Conservation (phyloP, 257 asterid genomes). For the Jacaranda copaia region DNA sequence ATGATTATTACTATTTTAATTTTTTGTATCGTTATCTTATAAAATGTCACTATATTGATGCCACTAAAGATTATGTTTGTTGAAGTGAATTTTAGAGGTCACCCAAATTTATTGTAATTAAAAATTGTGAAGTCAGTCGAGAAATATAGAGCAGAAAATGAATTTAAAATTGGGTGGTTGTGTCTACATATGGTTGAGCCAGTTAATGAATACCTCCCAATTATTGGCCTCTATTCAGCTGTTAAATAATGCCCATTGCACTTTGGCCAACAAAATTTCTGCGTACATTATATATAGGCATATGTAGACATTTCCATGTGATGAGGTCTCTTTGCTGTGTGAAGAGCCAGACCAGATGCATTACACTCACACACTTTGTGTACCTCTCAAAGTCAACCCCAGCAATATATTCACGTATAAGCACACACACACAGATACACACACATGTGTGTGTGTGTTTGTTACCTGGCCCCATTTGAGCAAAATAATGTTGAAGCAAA, state of each 20-base stretch:
- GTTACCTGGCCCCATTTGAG: too few relatives aligned
- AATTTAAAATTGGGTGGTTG: neutral
- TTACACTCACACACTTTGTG: neutral
- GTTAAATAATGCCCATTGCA: neutral
- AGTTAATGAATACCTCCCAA: constrained; percentile 27
- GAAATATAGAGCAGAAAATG: neutral
- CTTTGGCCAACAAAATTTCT: neutral
- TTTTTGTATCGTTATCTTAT: too few relatives aligned
- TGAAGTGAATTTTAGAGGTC: neutral
- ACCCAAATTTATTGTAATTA: neutral
- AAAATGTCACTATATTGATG: too few relatives aligned
- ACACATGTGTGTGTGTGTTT: too few relatives aligned
- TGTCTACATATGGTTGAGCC: constrained; percentile 6
- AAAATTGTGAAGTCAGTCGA: neutral
- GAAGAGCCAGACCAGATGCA: constrained; percentile 32
- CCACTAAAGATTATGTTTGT: too few relatives aligned
- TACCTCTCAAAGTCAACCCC: neutral
- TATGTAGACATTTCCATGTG: constrained; percentile 25
- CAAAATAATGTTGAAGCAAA: too few relatives aligned
- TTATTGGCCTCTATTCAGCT: constrained; percentile 24
- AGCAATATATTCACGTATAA: neutral
- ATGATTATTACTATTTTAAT: too few relatives aligned
- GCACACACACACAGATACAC: too few relatives aligned
- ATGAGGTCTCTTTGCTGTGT: constrained; percentile 22
- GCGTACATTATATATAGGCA: neutral